Base-by-base conservation (phyloP, 495 filamentous ascomycete genomes). In the Aspergillus bridgeri region DNA sequence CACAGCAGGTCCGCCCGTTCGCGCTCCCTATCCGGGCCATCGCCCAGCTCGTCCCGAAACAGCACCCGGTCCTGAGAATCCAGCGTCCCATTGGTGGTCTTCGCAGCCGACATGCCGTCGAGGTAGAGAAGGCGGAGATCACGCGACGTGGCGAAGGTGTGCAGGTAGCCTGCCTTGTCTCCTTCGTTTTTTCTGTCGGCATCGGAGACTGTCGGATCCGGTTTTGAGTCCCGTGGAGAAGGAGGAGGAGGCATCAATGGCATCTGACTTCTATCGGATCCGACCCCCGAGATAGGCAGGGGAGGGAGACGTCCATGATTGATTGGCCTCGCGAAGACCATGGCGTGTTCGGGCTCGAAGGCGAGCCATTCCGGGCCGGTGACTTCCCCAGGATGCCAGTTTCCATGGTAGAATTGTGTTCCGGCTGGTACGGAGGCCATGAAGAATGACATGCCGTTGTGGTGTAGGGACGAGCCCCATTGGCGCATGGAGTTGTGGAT, bases 371-470 rank as follows among this genome's bases (percentile, higher is more conserved):
- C 85, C 1, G 77, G 79, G 0, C 76, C 79, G 6, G 69, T 71
- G 0, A 86, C 74, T 0, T 75, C 69, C 9, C 70, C 65, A 0
- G 63, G 48, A 3, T 33, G 63, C 13, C 59, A 53, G 6, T 75
- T 79, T 13, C 86, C 86, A 62, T 89, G 86, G 64, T 88, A 86
- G 2, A 89, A 66, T n/a, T 80, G 72, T 0, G 82, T 83, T 15
- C 81, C 82, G 3, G 67, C 72, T 0, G 86, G 84, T 2, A 89
- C 77, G 0, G 72, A 76, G 4, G 75, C 86, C 0, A 83, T 71
- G 64, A 86, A 86, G 63, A 86, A 73, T 0, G 85, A 87, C 73
- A 88, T 83, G 52, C 86, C 86, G 65, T 89, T 89, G 61, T 89
- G 86, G 47, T 88, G 75, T 5, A 87, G 65, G 0, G 84, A 85